phyloP scores from a whole-genome alignment of 306 rosid genomes.

The Fagus sylvatica region DNA sequence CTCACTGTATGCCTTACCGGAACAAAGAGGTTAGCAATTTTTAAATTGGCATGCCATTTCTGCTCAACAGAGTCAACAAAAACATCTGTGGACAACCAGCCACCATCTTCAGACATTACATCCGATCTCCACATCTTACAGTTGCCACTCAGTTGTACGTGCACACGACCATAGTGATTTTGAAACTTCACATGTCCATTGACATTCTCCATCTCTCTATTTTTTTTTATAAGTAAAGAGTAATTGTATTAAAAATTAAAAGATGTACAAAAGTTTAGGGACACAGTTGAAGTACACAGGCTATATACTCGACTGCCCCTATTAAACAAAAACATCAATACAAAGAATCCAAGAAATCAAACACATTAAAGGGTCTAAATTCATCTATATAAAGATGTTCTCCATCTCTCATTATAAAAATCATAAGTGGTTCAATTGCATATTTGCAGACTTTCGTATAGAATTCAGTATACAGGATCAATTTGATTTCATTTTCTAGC shows the following conservation, averaged over 20 bases:
- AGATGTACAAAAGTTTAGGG: no score
- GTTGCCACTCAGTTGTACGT: slow-evolving; percentile 77
- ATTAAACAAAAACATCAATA: no score
- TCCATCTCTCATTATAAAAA: slow-evolving; percentile 64
- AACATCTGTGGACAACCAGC: slow-evolving; percentile 87
- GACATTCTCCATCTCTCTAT: slow-evolving; percentile 84
- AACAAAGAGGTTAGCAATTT: slow-evolving; percentile 70
- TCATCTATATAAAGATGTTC: slow-evolving; percentile 19
- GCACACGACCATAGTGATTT: slow-evolving; percentile 67
- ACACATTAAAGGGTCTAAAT: no score
- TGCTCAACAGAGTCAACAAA: slow-evolving; percentile 75
- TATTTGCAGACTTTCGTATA: neutral
- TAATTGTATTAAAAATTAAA: no score
- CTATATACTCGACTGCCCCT: no score
- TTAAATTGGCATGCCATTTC: slow-evolving; percentile 88
- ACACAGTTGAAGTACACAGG: no score
- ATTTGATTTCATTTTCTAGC: neutral
- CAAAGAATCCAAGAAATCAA: no score
- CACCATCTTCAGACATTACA: slow-evolving; percentile 69
- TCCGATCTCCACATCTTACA: slow-evolving; percentile 88
- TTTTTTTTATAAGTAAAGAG: no score
- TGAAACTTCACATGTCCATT: slow-evolving; percentile 77
- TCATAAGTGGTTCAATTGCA: neutral
- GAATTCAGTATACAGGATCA: neutral
- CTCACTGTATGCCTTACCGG: slow-evolving; percentile 66